phyloP scores from a whole-genome alignment of 768 basidiomycete species.

The Dioszegia aurantiaca region DNA sequence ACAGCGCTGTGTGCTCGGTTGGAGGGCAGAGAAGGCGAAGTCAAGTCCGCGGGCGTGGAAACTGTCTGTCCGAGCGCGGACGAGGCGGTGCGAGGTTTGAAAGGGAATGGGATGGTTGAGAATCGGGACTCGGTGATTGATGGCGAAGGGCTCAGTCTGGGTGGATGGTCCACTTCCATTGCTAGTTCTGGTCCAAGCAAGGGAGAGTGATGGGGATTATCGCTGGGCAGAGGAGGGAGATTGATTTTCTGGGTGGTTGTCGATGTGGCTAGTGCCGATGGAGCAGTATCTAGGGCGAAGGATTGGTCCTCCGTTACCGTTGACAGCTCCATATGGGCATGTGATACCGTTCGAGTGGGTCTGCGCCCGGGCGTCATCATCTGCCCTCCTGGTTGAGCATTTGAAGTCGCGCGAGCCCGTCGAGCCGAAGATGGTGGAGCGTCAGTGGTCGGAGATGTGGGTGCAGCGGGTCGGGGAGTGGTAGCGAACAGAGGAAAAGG shows the following conservation, averaged over 20 bases:
- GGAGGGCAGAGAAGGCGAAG: background rate
- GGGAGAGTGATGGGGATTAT: conserved; percentile 1
- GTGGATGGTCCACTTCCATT: conserved; percentile 15
- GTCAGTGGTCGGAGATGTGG: conserved; percentile 31
- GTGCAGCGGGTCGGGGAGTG: conserved; percentile 36
- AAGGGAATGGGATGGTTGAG: conserved; percentile 13
- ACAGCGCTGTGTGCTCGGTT: background rate
- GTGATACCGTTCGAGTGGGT: conserved; percentile 23
- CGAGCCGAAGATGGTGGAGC: conserved; percentile 25
- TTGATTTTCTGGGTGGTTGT: background rate
- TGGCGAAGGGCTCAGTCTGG: conserved; percentile 27
- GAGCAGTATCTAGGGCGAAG: background rate
- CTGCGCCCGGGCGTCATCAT: conserved; percentile 6
- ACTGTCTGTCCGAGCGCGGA: background rate
- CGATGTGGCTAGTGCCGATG: background rate
- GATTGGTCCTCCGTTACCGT: conserved; percentile 21
- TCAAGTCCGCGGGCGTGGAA: background rate
- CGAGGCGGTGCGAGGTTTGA: background rate
- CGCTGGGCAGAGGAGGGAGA: background rate
- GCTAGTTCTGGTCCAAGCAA: conserved; percentile 15
- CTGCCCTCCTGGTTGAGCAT: background rate
- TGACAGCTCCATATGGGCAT: conserved; percentile 27
- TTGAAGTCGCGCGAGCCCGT: background rate
- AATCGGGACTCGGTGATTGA: conserved; percentile 25
- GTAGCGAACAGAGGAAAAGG: conserved; percentile 28